These are phyloP conservation scores for Phytopythium vexans DNA, from an alignment of 352 stramenopile species.

Conservation along the genomic window DNA sequence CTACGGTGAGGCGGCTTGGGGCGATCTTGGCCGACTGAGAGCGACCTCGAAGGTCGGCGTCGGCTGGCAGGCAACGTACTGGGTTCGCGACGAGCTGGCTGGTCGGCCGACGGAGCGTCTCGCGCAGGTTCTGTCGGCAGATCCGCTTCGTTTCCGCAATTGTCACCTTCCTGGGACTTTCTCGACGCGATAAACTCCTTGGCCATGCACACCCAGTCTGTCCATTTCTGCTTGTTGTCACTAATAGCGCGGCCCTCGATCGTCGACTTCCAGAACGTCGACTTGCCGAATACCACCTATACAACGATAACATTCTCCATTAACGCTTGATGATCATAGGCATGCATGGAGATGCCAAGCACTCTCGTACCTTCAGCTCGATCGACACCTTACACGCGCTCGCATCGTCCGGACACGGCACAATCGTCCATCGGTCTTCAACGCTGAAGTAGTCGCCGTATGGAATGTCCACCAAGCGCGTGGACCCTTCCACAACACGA, in stretches of 20 bases:
- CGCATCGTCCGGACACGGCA: slow-evolving; percentile 33
- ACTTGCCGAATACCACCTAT: slow-evolving; percentile 77
- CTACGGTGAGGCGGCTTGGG: slow-evolving; percentile 13
- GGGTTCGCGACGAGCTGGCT: neutral
- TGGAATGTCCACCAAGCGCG: slow-evolving; percentile 75
- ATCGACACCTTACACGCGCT: slow-evolving; percentile 65
- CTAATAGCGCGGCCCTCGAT: slow-evolving; percentile 71
- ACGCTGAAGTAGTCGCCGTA: slow-evolving; percentile 89
- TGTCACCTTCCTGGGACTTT: neutral
- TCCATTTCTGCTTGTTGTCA: slow-evolving; percentile 75
- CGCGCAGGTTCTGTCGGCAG: neutral
- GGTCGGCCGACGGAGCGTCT: neutral
- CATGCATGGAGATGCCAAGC: neutral
- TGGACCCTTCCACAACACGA: slow-evolving; percentile 71
- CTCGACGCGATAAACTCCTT: slow-evolving; percentile 40
- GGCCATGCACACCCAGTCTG: slow-evolving; percentile 63
- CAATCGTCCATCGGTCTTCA: slow-evolving; percentile 77
- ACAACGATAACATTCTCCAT: slow-evolving; percentile 1
- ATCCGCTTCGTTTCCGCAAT: neutral
- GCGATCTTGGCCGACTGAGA: slow-evolving; percentile 2
- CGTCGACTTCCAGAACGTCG: slow-evolving; percentile 80
- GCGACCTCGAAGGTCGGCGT: neutral
- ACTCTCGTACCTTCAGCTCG: slow-evolving; percentile 53
- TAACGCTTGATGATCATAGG: slow-evolving; percentile 2
- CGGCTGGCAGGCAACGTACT: neutral